Evolutionary conservation across 2,329 filamentous ascomycete genomes (phyloP).

Genomic region (Hypocrella siamensis): DNA sequence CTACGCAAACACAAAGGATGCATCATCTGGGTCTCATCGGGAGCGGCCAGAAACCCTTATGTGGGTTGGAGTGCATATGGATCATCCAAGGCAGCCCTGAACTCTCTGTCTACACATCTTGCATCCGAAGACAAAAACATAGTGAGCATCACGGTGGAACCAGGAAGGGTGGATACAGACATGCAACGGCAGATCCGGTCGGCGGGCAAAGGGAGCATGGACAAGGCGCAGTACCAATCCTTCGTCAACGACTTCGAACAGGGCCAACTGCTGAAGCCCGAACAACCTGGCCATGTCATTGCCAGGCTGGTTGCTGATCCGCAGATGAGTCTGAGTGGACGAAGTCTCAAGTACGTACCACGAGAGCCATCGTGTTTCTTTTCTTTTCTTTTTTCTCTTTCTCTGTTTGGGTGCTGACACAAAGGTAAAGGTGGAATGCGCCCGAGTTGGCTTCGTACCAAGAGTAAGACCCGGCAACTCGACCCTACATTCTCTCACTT

Average conservation of each 20-base stretch:
- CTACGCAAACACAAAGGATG: constrained; percentile 54
- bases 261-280: constrained; percentile 61
- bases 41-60: constrained; percentile 53
- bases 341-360: constrained; percentile 48
- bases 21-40: constrained; percentile 67
- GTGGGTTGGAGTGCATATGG: constrained; percentile 69
- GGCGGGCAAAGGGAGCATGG: constrained; percentile 31
- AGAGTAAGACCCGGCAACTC: too few relatives aligned
- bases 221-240: constrained; percentile 39
- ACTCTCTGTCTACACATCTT: constrained; percentile 61
- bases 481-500: constrained; percentile 1
- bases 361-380: not conserved
- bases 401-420: too few relatives aligned
- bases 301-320: constrained; percentile 58
- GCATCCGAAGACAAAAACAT: constrained; percentile 64
- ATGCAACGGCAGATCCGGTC: constrained; percentile 81
- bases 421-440: constrained; percentile 19
- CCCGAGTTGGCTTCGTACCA: constrained; percentile 38
- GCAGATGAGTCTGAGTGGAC: constrained; percentile 54
- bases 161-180: constrained; percentile 72
- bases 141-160: constrained; percentile 55
- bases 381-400: too few relatives aligned
- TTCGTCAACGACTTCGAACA: constrained; percentile 57
- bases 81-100: constrained; percentile 68
- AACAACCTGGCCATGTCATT: constrained; percentile 76